These are phyloP conservation scores for Mycena crocata DNA, from an alignment of 768 basidiomycete species.

Conservation along the genomic window DNA sequence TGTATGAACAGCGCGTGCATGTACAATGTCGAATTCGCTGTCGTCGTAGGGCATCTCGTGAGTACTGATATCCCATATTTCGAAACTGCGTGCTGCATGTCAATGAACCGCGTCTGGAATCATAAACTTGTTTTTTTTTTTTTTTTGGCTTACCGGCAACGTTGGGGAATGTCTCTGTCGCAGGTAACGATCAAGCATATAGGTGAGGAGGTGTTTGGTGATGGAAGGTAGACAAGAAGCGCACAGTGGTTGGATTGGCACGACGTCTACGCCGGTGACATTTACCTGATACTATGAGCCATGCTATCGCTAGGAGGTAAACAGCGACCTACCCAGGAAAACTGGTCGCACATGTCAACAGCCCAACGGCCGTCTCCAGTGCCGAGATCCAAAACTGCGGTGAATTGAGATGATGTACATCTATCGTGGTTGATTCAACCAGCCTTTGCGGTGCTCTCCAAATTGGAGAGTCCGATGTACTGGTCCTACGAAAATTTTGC, in stretches of 20 bases:
- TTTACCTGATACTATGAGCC: neutral
- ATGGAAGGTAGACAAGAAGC: neutral
- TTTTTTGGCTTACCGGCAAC: slow-evolving; percentile 12
- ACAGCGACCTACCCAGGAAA: slow-evolving; percentile 10
- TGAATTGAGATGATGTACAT: slow-evolving; percentile 35
- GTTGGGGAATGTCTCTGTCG: slow-evolving; percentile 13
- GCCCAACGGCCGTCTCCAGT: slow-evolving; percentile 76
- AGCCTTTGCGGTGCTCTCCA: slow-evolving; percentile 58
- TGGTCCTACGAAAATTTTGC: slow-evolving; percentile 77
- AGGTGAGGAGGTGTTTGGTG: too few species aligned
- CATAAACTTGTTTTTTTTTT: neutral
- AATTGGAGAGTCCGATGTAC: slow-evolving; percentile 66
- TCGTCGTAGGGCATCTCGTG: slow-evolving; percentile 71
- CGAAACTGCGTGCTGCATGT: slow-evolving; percentile 71
- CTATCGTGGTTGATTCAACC: slow-evolving; percentile 1
- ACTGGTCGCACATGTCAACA: slow-evolving; percentile 29
- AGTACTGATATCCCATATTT: slow-evolving; percentile 76
- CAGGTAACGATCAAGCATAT: neutral
- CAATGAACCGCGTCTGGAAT: neutral
- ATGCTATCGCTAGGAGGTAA: neutral
- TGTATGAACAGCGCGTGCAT: slow-evolving; percentile 75
- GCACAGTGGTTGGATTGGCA: slow-evolving; percentile 13
- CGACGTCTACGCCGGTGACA: slow-evolving; percentile 21
- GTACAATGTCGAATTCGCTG: slow-evolving; percentile 73
- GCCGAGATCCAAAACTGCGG: slow-evolving; percentile 72